phyloP scores from a whole-genome alignment of 2,329 filamentous ascomycete species.

The Westerdykella aurantiaca region DNA sequence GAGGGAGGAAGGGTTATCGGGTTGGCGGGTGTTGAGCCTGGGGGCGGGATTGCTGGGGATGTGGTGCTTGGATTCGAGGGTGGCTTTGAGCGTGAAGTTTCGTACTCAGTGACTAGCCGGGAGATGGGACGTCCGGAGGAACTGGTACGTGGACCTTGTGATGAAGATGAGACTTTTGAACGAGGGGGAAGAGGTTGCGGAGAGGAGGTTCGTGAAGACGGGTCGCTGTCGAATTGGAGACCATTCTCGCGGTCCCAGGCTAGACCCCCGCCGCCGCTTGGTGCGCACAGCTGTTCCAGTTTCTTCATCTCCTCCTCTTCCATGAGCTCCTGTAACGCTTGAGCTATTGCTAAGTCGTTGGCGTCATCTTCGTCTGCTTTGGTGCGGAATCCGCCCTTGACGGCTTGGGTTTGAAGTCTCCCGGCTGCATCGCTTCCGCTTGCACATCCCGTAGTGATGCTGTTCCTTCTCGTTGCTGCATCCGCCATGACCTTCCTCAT shows the following conservation, averaged over 20 bases:
- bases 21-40: conserved; percentile 2
- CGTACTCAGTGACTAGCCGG: conserved; percentile 24
- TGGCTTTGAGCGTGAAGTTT: conserved; percentile 6
- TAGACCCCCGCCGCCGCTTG: conserved; percentile 30
- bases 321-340: conserved; percentile 79
- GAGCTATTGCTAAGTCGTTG: conserved; percentile 78
- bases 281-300: conserved; percentile 45
- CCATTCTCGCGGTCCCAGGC: conserved; percentile 35
- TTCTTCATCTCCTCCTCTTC: conserved; percentile 63
- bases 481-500: conserved; percentile 67
- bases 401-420: conserved; percentile 63
- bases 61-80: conserved; percentile 20
- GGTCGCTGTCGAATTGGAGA: conserved; percentile 42
- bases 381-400: conserved; percentile 67
- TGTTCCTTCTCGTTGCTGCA: conserved; percentile 61
- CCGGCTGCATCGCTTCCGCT: conserved; percentile 61
- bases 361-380: conserved; percentile 83
- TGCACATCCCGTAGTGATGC: conserved; percentile 67
- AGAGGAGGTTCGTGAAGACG: conserved; percentile 39
- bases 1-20: conserved; percentile 18
- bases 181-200: conserved; percentile 39
- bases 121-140: conserved; percentile 28
- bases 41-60: conserved; percentile 14
- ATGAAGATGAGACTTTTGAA: conserved; percentile 9
- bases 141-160: conserved; percentile 12